Conservation (phyloP, 75 land plant genomes). For the Selaginella tamariscina region DNA sequence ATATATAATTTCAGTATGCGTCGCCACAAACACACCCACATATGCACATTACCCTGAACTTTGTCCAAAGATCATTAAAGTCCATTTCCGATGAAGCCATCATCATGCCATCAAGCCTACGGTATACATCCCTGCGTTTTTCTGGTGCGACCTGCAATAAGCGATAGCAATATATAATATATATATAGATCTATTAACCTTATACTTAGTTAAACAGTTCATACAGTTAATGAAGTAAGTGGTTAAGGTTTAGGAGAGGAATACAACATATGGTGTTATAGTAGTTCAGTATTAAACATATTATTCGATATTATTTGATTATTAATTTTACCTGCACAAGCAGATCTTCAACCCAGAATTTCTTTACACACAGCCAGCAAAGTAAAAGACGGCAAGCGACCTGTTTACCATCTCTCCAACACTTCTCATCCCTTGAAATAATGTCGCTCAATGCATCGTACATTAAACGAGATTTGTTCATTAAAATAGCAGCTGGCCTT, state of each 20-base stretch:
- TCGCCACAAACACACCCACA: background rate
- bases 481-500: slow-evolving; percentile 6
- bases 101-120: background rate
- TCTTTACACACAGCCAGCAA: slow-evolving; percentile 6
- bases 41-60: background rate
- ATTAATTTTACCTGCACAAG: background rate
- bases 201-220: too few species aligned
- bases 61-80: background rate
- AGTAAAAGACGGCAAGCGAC: background rate
- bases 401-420: slow-evolving; percentile 12
- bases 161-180: background rate
- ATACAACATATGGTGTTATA: too few species aligned
- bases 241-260: background rate
- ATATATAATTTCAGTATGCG: too few species aligned
- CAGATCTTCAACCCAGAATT: background rate
- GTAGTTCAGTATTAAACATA: too few species aligned
- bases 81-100: background rate
- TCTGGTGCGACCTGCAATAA: background rate
- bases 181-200: too few species aligned
- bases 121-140: background rate
- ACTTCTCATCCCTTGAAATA: background rate
- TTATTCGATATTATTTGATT: background rate
- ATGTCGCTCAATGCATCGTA: background rate
- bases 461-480: background rate
- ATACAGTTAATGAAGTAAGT: too few species aligned